Evolutionary conservation across 176 grass and related monocot species (phyloP).

Genomic region (Cocos nucifera): DNA sequence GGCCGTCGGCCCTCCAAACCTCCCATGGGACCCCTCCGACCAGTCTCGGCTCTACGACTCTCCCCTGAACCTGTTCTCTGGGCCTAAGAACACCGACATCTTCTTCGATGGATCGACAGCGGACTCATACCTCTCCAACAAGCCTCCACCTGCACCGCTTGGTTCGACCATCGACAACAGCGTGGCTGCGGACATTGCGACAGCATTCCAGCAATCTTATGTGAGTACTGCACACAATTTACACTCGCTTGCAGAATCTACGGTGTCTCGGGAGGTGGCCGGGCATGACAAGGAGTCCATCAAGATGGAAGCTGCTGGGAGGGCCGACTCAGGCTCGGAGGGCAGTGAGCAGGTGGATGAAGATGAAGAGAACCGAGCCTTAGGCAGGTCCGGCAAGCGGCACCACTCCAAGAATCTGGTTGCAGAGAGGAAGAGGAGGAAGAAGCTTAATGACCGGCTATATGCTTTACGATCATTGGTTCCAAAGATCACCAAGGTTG

Average conservation of each 20-base stretch:
- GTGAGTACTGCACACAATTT: too few relatives aligned
- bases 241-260: slow-evolving; percentile 18
- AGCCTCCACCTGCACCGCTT: too few relatives aligned
- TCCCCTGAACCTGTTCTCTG: slow-evolving; percentile 1
- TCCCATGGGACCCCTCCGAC: slow-evolving; percentile 47
- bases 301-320: slow-evolving; percentile 2
- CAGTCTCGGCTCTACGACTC: slow-evolving; percentile 27
- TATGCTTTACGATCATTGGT: slow-evolving; percentile 74
- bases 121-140: not conserved
- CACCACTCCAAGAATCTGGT: slow-evolving; percentile 87
- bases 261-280: slow-evolving; percentile 16
- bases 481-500: slow-evolving; percentile 93
- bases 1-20: slow-evolving; percentile 19
- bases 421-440: slow-evolving; percentile 58
- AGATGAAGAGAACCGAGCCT: slow-evolving; percentile 36
- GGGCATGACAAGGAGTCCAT: slow-evolving; percentile 21
- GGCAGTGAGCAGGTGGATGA: slow-evolving; percentile 66
- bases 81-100: not conserved
- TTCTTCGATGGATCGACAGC: slow-evolving; percentile 25
- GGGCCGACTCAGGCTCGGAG: slow-evolving; percentile 55
- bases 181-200: too few relatives aligned
- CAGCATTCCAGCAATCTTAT: too few relatives aligned
- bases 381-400: slow-evolving; percentile 40
- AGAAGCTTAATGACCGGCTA: slow-evolving; percentile 85
- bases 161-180: too few relatives aligned